Percentiles rank a stretch among this genome's conserved stretches.
These are phyloP conservation scores for Vachellia collinsii DNA, from an alignment of 306 rosid genomes.

Conservation along the genomic window DNA sequence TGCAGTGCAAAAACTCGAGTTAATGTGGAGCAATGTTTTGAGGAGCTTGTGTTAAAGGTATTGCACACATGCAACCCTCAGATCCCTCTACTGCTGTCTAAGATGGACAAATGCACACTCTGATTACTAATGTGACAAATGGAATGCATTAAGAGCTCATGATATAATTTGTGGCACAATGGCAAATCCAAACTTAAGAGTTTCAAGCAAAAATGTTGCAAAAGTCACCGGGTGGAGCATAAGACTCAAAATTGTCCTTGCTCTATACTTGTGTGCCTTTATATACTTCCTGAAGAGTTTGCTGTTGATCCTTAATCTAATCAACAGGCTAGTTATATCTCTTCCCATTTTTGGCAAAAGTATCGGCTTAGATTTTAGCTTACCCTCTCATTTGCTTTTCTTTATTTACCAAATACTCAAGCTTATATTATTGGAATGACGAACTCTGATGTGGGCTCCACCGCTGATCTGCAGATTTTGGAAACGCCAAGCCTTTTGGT, in stretches of 20 bases:
- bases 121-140: not conserved
- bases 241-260: not conserved
- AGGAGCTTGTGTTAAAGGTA: conserved; percentile 83
- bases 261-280: not conserved
- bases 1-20: conserved; percentile 84
- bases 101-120: not conserved
- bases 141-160: not conserved
- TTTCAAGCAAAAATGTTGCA: not conserved
- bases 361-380: not conserved
- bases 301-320: not conserved
- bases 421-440: not conserved
- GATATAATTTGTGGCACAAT: not conserved
- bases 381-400: not conserved
- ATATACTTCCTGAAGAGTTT: not conserved
- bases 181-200: not conserved
- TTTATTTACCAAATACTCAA: conserved; percentile 9
- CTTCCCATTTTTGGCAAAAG: not conserved
- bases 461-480: conserved; percentile 59
- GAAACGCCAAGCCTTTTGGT: conserved; percentile 81
- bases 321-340: not conserved
- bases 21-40: conserved; percentile 77
- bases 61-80: conserved; percentile 19
- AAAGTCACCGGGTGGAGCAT: not conserved
- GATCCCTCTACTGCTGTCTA: not conserved
- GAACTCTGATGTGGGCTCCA: conserved; percentile 3